phyloP scores from a whole-genome alignment of 148 eudicot genomes.

The Silene latifolia region DNA sequence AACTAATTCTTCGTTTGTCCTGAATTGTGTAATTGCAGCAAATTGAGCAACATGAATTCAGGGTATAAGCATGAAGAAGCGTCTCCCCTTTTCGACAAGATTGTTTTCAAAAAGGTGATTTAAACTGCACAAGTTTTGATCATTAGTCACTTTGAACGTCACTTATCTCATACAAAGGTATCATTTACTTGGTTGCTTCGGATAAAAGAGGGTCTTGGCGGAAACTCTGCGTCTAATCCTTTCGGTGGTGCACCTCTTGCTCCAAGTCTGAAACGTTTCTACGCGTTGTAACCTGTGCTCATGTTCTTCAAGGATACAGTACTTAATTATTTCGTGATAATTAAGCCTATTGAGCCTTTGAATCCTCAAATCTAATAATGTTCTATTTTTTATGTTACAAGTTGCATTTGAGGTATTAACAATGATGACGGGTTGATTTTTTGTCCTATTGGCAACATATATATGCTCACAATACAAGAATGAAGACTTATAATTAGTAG shows the following conservation, averaged over 20 bases:
- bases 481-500: too few relatives aligned
- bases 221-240: slow-evolving; percentile 73
- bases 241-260: slow-evolving; percentile 97
- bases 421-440: too few relatives aligned
- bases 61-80: slow-evolving; percentile 79
- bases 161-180: not conserved
- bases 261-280: slow-evolving; percentile 64
- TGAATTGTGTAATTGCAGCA: slow-evolving; percentile 45
- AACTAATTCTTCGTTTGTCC: not conserved
- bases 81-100: slow-evolving; percentile 67
- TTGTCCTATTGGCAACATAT: too few relatives aligned
- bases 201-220: slow-evolving; percentile 91
- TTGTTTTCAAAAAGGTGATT: slow-evolving; percentile 79
- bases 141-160: not conserved
- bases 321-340: not conserved
- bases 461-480: too few relatives aligned
- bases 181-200: slow-evolving; percentile 22
- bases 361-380: too few relatives aligned
- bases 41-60: slow-evolving; percentile 66
- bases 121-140: not conserved
- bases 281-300: slow-evolving; percentile 79
- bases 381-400: too few relatives aligned
- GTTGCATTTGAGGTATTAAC: too few relatives aligned
- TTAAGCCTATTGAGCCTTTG: too few relatives aligned
- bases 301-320: slow-evolving; percentile 98